Evolutionary conservation across 2,329 filamentous ascomycete species (phyloP).

Genomic region (Aschersonia sp.): DNA sequence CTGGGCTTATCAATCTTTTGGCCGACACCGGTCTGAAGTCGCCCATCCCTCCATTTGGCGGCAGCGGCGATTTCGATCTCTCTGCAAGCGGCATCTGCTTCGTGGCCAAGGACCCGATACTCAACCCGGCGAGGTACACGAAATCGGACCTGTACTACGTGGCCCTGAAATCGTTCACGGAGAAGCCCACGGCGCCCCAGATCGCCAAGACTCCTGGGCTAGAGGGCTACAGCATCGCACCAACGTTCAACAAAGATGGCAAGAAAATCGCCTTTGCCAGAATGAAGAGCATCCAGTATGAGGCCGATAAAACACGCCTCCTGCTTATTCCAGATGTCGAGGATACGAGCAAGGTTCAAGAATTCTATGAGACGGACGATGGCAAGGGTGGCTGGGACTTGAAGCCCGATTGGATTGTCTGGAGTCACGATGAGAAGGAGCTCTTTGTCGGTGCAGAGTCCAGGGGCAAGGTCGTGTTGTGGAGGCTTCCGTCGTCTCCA

Average conservation of each 20-base stretch:
- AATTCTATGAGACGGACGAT: constrained; percentile 47
- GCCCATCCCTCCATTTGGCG: constrained; percentile 67
- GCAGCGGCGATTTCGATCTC: constrained; percentile 67
- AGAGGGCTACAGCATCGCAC: constrained; percentile 48
- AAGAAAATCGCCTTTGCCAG: constrained; percentile 59
- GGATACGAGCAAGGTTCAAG: constrained; percentile 41
- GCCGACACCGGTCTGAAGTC: constrained; percentile 43
- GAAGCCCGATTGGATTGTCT: constrained; percentile 39
- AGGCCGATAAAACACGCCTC: constrained; percentile 56
- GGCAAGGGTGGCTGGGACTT: constrained; percentile 49
- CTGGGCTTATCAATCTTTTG: constrained; percentile 48
- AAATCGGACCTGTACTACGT: constrained; percentile 71
- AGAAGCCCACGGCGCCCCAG: constrained; percentile 34
- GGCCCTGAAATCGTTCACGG: constrained; percentile 45
- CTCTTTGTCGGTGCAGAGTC: constrained; percentile 66
- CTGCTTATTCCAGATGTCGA: constrained; percentile 48
- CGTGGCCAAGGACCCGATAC: constrained; percentile 56
- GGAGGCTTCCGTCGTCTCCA: constrained; percentile 43
- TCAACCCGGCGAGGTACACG: constrained; percentile 61
- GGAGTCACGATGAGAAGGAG: constrained; percentile 42
- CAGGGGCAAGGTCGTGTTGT: constrained; percentile 46
- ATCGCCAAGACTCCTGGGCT: constrained; percentile 39
- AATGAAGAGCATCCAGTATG: constrained; percentile 66
- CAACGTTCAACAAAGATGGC: constrained; percentile 62
- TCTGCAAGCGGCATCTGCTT: constrained; percentile 52